phyloP scores from a whole-genome alignment of 345 rosid species.

The Raphanus sativus region DNA sequence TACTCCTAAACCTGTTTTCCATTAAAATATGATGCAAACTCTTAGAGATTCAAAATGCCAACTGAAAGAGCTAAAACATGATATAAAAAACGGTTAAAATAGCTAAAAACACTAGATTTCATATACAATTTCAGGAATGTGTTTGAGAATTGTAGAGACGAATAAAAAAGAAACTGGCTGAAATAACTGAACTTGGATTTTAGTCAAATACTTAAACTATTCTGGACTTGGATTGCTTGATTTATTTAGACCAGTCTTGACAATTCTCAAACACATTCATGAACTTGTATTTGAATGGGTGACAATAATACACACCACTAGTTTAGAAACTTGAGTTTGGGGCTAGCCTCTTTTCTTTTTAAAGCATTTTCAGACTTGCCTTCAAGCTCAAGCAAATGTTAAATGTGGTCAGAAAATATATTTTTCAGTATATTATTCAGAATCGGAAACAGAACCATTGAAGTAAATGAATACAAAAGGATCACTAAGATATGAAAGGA shows the following conservation, averaged over 20 bases:
- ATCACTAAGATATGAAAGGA: constrained; percentile 8
- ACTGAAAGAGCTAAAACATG: too few relatives aligned
- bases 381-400: not conserved
- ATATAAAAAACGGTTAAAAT: too few relatives aligned
- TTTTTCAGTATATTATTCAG: not conserved
- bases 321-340: not conserved
- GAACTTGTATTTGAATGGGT: not conserved
- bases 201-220: too few relatives aligned
- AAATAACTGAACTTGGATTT: too few relatives aligned
- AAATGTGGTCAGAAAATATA: not conserved
- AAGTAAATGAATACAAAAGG: constrained; percentile 16
- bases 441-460: not conserved
- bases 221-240: not conserved
- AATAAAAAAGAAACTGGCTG: too few relatives aligned
- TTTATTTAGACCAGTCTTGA: not conserved
- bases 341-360: not conserved
- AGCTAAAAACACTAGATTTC: too few relatives aligned
- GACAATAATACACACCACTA: not conserved
- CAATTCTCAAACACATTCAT: not conserved
- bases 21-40: too few relatives aligned
- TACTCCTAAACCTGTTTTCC: too few relatives aligned
- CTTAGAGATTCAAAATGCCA: too few relatives aligned
- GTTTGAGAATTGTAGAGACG: too few relatives aligned
- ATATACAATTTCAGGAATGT: too few relatives aligned
- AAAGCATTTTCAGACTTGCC: not conserved